Evolutionary conservation across 148 eudicot genomes (phyloP).

Genomic region (Vaccinium vitisidaea): DNA sequence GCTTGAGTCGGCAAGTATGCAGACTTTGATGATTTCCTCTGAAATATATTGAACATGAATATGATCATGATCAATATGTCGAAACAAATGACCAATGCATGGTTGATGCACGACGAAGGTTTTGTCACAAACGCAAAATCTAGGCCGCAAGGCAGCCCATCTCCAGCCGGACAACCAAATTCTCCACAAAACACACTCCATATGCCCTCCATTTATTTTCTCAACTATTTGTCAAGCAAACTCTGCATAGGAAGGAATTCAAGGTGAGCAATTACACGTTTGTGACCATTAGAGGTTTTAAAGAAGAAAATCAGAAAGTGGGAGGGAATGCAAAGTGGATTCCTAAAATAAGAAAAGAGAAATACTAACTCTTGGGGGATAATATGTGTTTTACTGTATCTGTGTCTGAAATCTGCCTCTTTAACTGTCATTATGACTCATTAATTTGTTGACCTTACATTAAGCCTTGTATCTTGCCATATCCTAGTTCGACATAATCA

Average conservation of each 20-base stretch:
- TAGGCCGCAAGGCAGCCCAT: conserved; percentile 34
- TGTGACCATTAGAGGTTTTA: background rate
- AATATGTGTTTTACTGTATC: background rate
- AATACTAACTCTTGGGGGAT: background rate
- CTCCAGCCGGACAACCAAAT: conserved; percentile 29
- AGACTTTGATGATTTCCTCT: conserved; percentile 35
- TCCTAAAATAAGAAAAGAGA: background rate
- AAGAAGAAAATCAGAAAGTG: background rate
- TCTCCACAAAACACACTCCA: conserved; percentile 50
- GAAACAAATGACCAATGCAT: conserved; percentile 48
- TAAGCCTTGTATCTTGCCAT: background rate
- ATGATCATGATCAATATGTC: conserved; percentile 54
- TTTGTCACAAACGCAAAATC: conserved; percentile 35
- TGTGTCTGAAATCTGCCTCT: background rate
- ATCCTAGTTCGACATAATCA: background rate
- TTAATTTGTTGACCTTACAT: background rate
- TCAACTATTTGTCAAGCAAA: background rate
- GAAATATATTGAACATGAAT: conserved; percentile 40
- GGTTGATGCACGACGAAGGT: conserved; percentile 85
- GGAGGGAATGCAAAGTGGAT: background rate
- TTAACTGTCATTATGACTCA: background rate
- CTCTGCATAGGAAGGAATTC: background rate
- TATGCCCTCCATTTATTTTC: conserved; percentile 32
- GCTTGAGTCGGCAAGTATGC: conserved; percentile 16
- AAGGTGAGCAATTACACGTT: background rate